Base-by-base conservation (phyloP, 73 alveolate genomes). In the Paramecium sexaurelia region DNA sequence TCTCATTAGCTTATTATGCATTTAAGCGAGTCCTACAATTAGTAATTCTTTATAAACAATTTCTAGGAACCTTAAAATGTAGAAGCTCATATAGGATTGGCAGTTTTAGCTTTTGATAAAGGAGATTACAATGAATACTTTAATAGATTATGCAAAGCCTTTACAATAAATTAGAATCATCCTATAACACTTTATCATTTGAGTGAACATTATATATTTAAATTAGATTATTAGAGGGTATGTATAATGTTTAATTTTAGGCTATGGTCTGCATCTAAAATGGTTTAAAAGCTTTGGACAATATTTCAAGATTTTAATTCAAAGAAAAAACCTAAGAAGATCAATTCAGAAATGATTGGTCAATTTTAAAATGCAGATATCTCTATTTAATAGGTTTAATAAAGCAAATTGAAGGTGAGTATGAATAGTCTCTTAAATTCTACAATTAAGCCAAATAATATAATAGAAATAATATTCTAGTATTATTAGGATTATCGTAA, bases 311-410 rank as follows among this genome's bases (percentile, higher is more conserved):
- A 13, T 39, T 78, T 41, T 24, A 78, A 78, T 39, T 78, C 15
- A 78, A 78, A 45, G 90, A 78, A 45, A 78, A 78, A 20, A 3
- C 68, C 20, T 41, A 40, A 41, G 90, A 78, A 78, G 68, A 41
- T 41, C 19, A 78, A 40, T 78, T 78, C 19, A 78, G 90, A 43
- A 78, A 78, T 78, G 90, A 78, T 78, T 78, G 90, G 90, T 39
- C 68, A 15, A 11, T 11, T 9, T 78, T 78, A 13, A 78, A 78
- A 45, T 39, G 75, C 9, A 37, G 90, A 37, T 78, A 41, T 78
- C 55, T 78, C n/a, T 78, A 78, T 43, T 22, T 78, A 11, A 29
- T 20, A 2, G 90, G 90, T 22, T 8, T 78, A 3, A 19, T 78
- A 6, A 78, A 78, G 15, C 10, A 78, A 43, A 78, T 78, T 19